phyloP scores from a whole-genome alignment of 495 filamentous ascomycete species.

The Talaromyces liani region DNA sequence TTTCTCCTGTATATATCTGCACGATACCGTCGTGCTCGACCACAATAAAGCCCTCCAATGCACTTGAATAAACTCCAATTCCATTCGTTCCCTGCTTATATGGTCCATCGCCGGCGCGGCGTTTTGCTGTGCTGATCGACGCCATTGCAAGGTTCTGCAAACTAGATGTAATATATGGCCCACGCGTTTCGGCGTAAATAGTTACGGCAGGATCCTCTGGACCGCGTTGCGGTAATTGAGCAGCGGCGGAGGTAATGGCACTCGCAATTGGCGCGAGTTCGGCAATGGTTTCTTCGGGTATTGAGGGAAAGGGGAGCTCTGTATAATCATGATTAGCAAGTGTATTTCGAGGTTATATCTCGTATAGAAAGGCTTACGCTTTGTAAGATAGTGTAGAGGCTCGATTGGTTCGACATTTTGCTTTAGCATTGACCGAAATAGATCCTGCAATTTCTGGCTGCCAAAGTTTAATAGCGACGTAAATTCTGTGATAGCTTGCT shows the following conservation, averaged over 20 bases:
- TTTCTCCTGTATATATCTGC: constrained; percentile 72
- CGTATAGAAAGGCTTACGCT: too few relatives aligned
- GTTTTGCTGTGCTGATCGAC: constrained; percentile 80
- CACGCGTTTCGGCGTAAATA: constrained; percentile 79
- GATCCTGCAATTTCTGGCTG: constrained; percentile 69
- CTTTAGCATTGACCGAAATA: constrained; percentile 67
- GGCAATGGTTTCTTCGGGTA: constrained; percentile 49
- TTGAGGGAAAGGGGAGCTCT: constrained; percentile 62
- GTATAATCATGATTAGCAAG: constrained; percentile 13
- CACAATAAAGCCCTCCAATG: constrained; percentile 75
- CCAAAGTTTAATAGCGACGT: constrained; percentile 68
- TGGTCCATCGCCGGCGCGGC: constrained; percentile 67
- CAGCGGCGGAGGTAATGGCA: constrained; percentile 47
- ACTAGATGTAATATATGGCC: constrained; percentile 71
- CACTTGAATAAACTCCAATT: constrained; percentile 81
- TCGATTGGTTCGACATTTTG: constrained; percentile 73
- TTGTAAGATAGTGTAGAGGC: constrained; percentile 89
- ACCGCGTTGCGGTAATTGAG: constrained; percentile 39
- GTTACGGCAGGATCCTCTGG: constrained; percentile 55
- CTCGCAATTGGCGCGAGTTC: constrained; percentile 50
- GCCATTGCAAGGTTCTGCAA: constrained; percentile 81
- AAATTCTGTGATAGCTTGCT: constrained; percentile 79
- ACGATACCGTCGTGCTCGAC: constrained; percentile 86
- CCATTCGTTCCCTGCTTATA: constrained; percentile 91
- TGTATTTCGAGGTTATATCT: too few relatives aligned